Conservation (phyloP, 805 yeast genomes). For the Metschnikowia colocasiae region DNA sequence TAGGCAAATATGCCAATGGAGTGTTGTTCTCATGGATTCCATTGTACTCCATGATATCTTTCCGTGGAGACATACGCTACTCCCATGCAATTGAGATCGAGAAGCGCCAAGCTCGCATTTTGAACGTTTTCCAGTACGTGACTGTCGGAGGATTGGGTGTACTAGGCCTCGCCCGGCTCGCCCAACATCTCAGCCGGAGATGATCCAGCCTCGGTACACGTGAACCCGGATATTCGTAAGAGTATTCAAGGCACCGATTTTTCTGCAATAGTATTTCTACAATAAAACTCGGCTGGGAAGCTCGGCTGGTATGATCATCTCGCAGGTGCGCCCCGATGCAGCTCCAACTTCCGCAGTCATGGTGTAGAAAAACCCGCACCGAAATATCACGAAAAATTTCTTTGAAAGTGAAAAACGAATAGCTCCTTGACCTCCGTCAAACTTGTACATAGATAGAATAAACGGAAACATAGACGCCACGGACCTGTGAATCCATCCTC, state of each 20-base stretch:
- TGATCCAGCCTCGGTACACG: neutral
- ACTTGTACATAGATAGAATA: conserved; percentile 5
- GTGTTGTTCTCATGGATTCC: conserved; percentile 62
- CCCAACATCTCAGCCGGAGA: conserved; percentile 8
- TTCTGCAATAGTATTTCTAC: too few relatives aligned
- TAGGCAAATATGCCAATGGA: conserved; percentile 58
- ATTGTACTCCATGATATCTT: conserved; percentile 87
- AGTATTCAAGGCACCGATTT: too few relatives aligned
- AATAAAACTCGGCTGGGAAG: too few relatives aligned
- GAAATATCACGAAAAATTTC: conserved; percentile 3
- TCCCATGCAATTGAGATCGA: conserved; percentile 59
- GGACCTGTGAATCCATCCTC: neutral
- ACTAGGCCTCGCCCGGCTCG: conserved; percentile 13
- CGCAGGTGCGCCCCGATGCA: conserved; percentile 2
- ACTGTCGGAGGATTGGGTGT: conserved; percentile 13
- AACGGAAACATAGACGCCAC: neutral
- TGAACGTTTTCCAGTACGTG: conserved; percentile 31
- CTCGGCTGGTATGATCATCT: neutral
- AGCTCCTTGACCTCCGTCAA: conserved; percentile 4
- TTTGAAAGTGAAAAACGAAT: neutral
- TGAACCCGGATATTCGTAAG: too few relatives aligned
- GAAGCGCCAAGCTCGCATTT: conserved; percentile 50
- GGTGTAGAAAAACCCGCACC: conserved; percentile 1
- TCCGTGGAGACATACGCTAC: conserved; percentile 78
- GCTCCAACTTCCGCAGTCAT: conserved; percentile 3